phyloP scores from a whole-genome alignment of 768 basidiomycete species.

The Tulasnella sp. region DNA sequence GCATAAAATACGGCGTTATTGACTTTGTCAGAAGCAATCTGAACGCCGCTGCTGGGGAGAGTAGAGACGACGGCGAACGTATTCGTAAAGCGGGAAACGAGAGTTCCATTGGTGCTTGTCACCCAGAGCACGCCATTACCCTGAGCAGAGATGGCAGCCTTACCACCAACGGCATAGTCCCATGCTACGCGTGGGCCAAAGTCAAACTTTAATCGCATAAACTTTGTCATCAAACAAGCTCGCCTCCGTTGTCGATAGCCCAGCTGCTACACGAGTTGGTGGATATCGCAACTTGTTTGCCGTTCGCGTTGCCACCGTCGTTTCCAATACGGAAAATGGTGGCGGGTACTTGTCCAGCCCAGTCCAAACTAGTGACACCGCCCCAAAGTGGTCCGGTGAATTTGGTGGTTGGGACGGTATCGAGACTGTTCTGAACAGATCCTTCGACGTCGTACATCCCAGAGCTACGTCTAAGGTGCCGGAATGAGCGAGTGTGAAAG shows the following conservation, averaged over 20 bases:
- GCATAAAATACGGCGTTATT: slow-evolving; percentile 50
- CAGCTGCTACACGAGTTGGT: slow-evolving; percentile 53
- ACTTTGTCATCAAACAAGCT: too few relatives aligned
- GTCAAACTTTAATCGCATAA: slow-evolving; percentile 30
- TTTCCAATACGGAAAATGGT: slow-evolving; percentile 45
- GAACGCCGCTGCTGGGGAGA: slow-evolving; percentile 49
- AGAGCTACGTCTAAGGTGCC: not conserved
- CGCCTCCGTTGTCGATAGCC: slow-evolving; percentile 54
- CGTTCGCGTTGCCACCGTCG: slow-evolving; percentile 35
- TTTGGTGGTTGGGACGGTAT: slow-evolving; percentile 42
- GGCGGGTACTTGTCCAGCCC: slow-evolving; percentile 50
- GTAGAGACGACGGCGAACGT: slow-evolving; percentile 50
- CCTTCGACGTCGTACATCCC: slow-evolving; percentile 38
- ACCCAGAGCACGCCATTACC: slow-evolving; percentile 59
- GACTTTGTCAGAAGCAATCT: slow-evolving; percentile 62
- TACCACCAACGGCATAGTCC: slow-evolving; percentile 37
- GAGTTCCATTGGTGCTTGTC: slow-evolving; percentile 45
- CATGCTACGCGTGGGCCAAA: slow-evolving; percentile 33
- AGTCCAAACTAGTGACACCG: slow-evolving; percentile 51
- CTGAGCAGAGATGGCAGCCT: slow-evolving; percentile 49
- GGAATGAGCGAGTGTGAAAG: slow-evolving; percentile 19
- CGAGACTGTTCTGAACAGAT: slow-evolving; percentile 48
- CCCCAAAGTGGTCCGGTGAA: slow-evolving; percentile 45
- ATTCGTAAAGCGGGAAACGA: slow-evolving; percentile 51
- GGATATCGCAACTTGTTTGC: slow-evolving; percentile 56